Percentiles rank a stretch among this genome's conserved stretches.
Evolutionary conservation across 108 stramenopile genomes (phyloP).

Genomic region (Craspedostauros australis): DNA sequence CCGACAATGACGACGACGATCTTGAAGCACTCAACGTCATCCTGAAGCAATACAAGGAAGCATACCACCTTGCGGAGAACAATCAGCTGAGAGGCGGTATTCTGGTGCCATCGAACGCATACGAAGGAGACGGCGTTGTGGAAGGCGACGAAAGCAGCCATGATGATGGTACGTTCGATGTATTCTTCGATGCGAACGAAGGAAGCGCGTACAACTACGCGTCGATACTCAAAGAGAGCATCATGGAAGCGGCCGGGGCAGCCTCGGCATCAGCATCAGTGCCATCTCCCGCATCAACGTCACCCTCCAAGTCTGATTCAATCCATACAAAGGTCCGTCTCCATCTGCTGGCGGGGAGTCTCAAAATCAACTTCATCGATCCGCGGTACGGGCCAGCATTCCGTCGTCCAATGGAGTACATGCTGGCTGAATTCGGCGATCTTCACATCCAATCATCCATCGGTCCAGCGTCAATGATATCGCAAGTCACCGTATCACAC

Average conservation of each 20-base stretch:
- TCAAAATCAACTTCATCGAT: conserved; percentile 40
- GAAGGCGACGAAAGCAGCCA: conserved; percentile 18
- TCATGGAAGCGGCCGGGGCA: no score
- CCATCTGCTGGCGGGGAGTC: conserved; percentile 28
- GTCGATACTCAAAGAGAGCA: conserved; percentile 27
- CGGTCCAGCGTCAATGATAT: conserved; percentile 21
- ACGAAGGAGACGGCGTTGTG: conserved; percentile 10
- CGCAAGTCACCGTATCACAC: conserved; percentile 40
- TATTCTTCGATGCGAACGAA: conserved; percentile 83
- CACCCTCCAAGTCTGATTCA: no score
- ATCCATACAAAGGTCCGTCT: conserved; percentile 53
- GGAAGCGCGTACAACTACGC: conserved; percentile 55
- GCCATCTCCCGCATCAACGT: no score
- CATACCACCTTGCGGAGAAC: conserved; percentile 52
- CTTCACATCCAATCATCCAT: conserved; percentile 27
- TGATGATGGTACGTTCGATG: conserved; percentile 59
- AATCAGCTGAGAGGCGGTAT: conserved; percentile 65
- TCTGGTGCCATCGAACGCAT: conserved; percentile 48
- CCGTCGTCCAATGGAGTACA: conserved; percentile 34
- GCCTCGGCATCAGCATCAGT: no score
- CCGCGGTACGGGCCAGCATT: background rate
- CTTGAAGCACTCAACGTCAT: conserved; percentile 49
- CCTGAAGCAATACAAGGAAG: conserved; percentile 73
- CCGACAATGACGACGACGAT: conserved; percentile 42
- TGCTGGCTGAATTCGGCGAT: conserved; percentile 48